Conservation (phyloP, 768 basidiomycete genomes). For the Cubamyces lactineus region DNA sequence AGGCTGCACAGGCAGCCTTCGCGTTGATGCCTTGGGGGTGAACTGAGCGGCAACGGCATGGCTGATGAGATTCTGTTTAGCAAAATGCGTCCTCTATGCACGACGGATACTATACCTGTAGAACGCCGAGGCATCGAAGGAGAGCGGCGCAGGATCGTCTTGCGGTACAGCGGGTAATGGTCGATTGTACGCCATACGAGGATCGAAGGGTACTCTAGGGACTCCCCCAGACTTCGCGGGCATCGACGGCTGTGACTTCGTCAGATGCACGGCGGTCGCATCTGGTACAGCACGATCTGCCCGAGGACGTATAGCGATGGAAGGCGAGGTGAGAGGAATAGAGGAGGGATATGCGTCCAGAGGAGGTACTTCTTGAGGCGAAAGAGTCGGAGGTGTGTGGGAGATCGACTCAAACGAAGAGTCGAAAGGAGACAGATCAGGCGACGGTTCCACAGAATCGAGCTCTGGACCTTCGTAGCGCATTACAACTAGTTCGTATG, state of each 20-base stretch:
- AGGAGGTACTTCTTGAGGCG: neutral
- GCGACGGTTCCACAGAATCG: slow-evolving; percentile 24
- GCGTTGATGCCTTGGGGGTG: slow-evolving; percentile 11
- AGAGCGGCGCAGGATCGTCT: slow-evolving; percentile 22
- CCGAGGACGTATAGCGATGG: neutral
- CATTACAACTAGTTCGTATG: slow-evolving; percentile 37
- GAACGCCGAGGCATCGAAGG: slow-evolving; percentile 44
- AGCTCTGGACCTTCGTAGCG: slow-evolving; percentile 23
- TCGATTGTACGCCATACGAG: slow-evolving; percentile 50
- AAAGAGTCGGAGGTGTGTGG: neutral
- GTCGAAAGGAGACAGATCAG: slow-evolving; percentile 11
- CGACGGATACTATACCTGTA: slow-evolving; percentile 54
- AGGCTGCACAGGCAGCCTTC: slow-evolving; percentile 4
- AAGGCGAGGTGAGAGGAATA: neutral
- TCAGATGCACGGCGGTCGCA: neutral
- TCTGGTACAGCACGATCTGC: no score
- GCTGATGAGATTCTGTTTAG: slow-evolving; percentile 35
- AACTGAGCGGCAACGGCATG: slow-evolving; percentile 58
- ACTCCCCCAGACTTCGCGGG: neutral
- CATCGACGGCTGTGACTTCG: neutral
- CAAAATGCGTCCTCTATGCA: neutral
- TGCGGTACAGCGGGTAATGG: slow-evolving; percentile 17
- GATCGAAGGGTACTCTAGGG: slow-evolving; percentile 42
- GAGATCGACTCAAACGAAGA: slow-evolving; percentile 22
- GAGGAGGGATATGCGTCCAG: neutral